Evolutionary conservation across 2,329 filamentous ascomycete genomes (phyloP).

Genomic region (Grosmannia huntii): DNA sequence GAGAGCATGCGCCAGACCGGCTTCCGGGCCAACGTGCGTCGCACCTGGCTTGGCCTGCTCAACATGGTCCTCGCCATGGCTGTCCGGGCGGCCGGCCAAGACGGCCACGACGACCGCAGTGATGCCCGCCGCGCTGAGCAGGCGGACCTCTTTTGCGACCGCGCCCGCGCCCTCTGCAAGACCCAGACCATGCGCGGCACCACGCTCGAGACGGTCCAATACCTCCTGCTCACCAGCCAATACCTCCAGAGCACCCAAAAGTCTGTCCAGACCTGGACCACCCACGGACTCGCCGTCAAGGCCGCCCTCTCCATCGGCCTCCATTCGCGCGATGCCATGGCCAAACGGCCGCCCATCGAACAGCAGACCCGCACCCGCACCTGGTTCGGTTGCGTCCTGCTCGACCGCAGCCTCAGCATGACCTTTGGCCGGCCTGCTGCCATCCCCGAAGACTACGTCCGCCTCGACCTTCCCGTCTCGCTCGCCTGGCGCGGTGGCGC

Average conservation of each 20-base stretch:
- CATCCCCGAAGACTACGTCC: conserved; percentile 31
- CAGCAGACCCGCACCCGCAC: conserved; percentile 33
- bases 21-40: conserved; percentile 14
- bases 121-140: conserved; percentile 23
- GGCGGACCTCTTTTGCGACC: conserved; percentile 31
- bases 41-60: conserved; percentile 36
- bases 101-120: conserved; percentile 13
- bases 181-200: conserved; percentile 25
- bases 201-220: conserved; percentile 35
- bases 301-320: conserved; percentile 38
- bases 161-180: conserved; percentile 30
- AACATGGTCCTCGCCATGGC: conserved; percentile 39
- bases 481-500: neutral
- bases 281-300: conserved; percentile 38
- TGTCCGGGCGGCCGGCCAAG: conserved; percentile 20
- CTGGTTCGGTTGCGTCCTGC: conserved; percentile 35
- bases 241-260: conserved; percentile 42
- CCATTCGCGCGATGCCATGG: conserved; percentile 27
- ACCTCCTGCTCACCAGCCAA: conserved; percentile 33
- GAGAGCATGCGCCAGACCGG: conserved; percentile 14
- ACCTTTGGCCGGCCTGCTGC: conserved; percentile 34
- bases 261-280: conserved; percentile 39
- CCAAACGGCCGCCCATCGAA: conserved; percentile 25
- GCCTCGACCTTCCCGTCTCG: conserved; percentile 21
- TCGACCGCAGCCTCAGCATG: conserved; percentile 35